phyloP scores from a whole-genome alignment of 805 yeast genomes.

The Tetrapisispora namnaoensis region DNA sequence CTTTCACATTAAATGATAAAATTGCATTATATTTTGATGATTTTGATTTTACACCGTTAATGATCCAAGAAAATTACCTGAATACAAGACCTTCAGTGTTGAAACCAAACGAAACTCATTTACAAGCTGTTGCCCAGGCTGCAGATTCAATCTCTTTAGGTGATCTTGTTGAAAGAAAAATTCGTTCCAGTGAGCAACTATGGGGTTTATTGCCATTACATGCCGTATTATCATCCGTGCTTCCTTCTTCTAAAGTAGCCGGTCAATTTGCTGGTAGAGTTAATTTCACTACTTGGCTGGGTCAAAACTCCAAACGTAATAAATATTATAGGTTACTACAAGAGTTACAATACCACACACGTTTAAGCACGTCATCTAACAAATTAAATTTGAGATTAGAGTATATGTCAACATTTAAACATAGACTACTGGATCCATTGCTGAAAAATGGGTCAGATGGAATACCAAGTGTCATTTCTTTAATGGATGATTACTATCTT shows the following conservation, averaged over 20 bases:
- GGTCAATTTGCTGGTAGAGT: slow-evolving; percentile 63
- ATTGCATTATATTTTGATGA: slow-evolving; percentile 88
- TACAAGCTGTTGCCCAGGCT: slow-evolving; percentile 62
- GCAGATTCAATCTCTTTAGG: slow-evolving; percentile 81
- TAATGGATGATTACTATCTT: slow-evolving; percentile 76
- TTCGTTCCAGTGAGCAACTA: slow-evolving; percentile 85
- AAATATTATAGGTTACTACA: slow-evolving; percentile 73
- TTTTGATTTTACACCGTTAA: slow-evolving; percentile 86
- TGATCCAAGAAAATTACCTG: slow-evolving; percentile 91
- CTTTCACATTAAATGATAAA: slow-evolving; percentile 63
- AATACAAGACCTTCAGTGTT: slow-evolving; percentile 47
- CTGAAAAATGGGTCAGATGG: slow-evolving; percentile 49
- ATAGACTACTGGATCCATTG: slow-evolving; percentile 51
- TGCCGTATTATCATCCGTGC: slow-evolving; percentile 74
- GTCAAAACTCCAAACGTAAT: slow-evolving; percentile 76
- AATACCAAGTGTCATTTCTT: slow-evolving; percentile 50
- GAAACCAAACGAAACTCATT: slow-evolving; percentile 38
- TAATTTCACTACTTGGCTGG: slow-evolving; percentile 78
- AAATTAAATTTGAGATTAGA: slow-evolving; percentile 65
- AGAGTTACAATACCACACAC: slow-evolving; percentile 80
- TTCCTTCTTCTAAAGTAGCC: slow-evolving; percentile 65
- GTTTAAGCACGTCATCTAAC: slow-evolving; percentile 70
- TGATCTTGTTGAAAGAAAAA: slow-evolving; percentile 70
- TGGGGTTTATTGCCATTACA: slow-evolving; percentile 92
- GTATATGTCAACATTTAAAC: slow-evolving; percentile 57